These are phyloP conservation scores for Vigna angularis DNA, from an alignment of 306 rosid genomes.

Conservation along the genomic window DNA sequence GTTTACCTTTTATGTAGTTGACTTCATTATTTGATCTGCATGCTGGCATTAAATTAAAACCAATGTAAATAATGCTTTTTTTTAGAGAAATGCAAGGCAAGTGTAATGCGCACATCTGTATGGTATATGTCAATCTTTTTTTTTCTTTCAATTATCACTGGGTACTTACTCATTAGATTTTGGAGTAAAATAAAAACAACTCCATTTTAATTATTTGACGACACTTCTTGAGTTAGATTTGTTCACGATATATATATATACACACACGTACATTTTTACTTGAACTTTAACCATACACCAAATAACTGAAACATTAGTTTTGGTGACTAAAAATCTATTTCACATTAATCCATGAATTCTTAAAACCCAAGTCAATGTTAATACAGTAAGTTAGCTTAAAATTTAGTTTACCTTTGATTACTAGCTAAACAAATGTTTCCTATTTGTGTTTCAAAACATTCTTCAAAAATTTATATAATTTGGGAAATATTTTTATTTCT, in stretches of 20 bases:
- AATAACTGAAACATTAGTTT: neutral
- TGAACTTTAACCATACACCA: neutral
- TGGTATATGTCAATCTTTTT: neutral
- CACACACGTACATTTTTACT: too few relatives aligned
- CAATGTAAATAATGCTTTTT: conserved; percentile 2
- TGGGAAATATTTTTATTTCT: neutral
- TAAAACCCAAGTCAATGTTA: neutral
- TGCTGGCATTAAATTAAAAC: conserved; percentile 39
- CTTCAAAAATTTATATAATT: neutral
- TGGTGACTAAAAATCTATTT: neutral
- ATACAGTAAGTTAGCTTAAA: neutral
- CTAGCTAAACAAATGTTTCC: neutral
- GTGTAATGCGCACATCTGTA: neutral
- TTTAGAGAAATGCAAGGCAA: neutral
- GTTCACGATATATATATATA: neutral
- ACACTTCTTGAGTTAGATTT: too few relatives aligned
- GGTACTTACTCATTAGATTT: neutral
- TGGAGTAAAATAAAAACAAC: neutral
- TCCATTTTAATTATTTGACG: neutral
- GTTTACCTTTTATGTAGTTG: neutral
- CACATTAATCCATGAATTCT: neutral
- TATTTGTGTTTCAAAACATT: neutral
- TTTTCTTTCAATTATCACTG: neutral
- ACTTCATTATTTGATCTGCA: conserved; percentile 40
- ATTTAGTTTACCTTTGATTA: neutral